Evolutionary conservation across 2,329 filamentous ascomycete genomes (phyloP), one percentile per base, ranked within the genome.

Genomic region (Phialemoniopsis sp.): DNA sequence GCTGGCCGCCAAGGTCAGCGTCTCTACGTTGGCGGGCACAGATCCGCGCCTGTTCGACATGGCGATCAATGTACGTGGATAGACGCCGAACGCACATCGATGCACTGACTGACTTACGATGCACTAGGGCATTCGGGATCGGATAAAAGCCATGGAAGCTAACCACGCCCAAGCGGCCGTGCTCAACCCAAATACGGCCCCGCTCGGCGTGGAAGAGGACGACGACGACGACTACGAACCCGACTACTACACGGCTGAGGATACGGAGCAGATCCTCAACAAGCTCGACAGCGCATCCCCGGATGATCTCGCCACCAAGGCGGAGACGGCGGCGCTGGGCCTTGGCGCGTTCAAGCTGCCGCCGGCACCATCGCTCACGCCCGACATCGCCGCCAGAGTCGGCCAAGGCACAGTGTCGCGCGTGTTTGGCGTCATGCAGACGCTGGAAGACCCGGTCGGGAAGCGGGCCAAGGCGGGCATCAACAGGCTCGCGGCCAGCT

Each of bases 211-310:
- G 4, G 81, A 85, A 7, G 82, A 85, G 8, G 89, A 95, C 32
- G 90, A 95, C 15, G 60, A 54, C 33, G 88, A 95, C 50, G 88
- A 95, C 51, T 96, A 96, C 55, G 91, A 96, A 53, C 90, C 91
- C 0, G 87, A 94, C 54, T 89, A 89, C 50, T 80, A 84, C 43
- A 76, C 85, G 8, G 79, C 81, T 29, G 88, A 94, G 58, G 82
- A 88, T 48, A 79, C 79, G 1, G 85, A 89, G 53, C 86, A 91
- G 54, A 82, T 88, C 26, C 64, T 85, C 36, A 87, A 91, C 60
- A 87, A 87, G 56, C 71, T 89, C 13, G 87, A 91, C 55, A 78
- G 78, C 44, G 72, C 82, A 5, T 74, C 82, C n/a, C 67, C 79
- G 4, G 73, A 76, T 34, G 72, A 76, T 21, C 51, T 53, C 8